Evolutionary conservation across 805 yeast species (phyloP), one percentile per base, ranked within the genome.

Genomic region (Candida maltosa): DNA sequence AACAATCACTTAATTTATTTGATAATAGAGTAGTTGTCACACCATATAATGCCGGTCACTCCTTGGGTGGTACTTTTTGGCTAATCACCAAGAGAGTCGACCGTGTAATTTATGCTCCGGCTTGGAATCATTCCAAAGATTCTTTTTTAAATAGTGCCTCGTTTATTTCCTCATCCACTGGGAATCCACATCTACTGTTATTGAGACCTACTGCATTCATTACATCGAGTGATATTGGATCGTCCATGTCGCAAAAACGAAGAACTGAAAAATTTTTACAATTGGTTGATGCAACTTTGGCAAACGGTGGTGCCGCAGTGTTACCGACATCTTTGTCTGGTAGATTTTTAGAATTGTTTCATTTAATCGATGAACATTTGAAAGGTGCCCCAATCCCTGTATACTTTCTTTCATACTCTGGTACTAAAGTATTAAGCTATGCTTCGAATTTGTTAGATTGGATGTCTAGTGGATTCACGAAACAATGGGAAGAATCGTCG

Each of bases 31-130:
- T 81, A 24, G 67, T 76, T 3, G 63, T 91, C 16, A 80, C 95
- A 0, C 95, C 97, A 0, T 79, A 80, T 47, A 88, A 85, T 55
- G 81, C 97, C 0, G 99, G 99, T 3, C 96, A 87, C 52, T 72
- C 95, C 0, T 69, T 93, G 19, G 99, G 99, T 42, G 97, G 98
- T 10, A 78, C 95, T 0, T 77, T 89, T 30, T 89, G 97, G 97
- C 65, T 81, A 24, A 56, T 91, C 8, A 72, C 75, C 29, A 80
- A 80, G 37, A 79, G 83, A 41, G 75, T 80, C 12, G 97, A 91
- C 46, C 82, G 82, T 43, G 64, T 89, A n/a, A 66, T 91, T 2
- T 87, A 87, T 56, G 95, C 96, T 0, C 88, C 93, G 2, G 78
- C 84, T 29, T 93, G 97, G 97, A 91, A 89, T 56, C 97, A 93